Base-by-base conservation (phyloP, 2,329 filamentous ascomycete species). In the Phaeosphaeriaceae sp. region DNA sequence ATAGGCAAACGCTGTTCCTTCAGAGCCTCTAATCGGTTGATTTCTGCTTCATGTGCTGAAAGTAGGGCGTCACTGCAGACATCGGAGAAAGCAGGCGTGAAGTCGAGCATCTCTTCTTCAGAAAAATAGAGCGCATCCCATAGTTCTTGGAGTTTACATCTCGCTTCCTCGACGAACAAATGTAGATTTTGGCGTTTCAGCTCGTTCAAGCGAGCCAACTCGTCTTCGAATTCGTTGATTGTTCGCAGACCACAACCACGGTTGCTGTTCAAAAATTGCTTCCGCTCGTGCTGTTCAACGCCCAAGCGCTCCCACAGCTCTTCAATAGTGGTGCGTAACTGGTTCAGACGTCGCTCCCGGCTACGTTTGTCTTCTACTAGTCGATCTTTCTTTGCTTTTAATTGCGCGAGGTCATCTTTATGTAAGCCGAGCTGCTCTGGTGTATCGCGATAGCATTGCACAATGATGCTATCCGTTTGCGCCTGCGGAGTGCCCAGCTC, bases 91-190 rank as follows among this genome's bases (percentile, higher is more conserved):
- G 92, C 94, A 0, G 95, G 94, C 0, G 92, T 94, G 63, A 99
- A 99, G 61, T 97, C 92, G 48, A 97, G 84, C 92, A 97, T 97
- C 76, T 99, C 94, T 66, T 99, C 94, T 70, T 99, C 94, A 0
- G 90, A 96, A 68, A 95, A 92, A 77, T 94, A 97, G 1, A 99
- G 78, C 0, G 85, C 81, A 69, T 99, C 94, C 94, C 95, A 99
- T 0, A 99, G 84, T 67, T 95, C 92, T 73, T 97, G 93, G 9
- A 99, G 82, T 69, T 90, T 90, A 75, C 86, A 89, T 33, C 95
- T 85, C 16, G 93, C 88, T 76, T 99, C 94, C 71, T 97, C 94
- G 9, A 99, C 91, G 66, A 99, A 99, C 4, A 97, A 76, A 69
- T 97, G 92, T 55, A 99, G 81, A 66, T 99, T 97, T 71, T 99